Evolutionary conservation across 192 early-diverging fungal genomes (phyloP).

Genomic region (Coemansia asiatica): DNA sequence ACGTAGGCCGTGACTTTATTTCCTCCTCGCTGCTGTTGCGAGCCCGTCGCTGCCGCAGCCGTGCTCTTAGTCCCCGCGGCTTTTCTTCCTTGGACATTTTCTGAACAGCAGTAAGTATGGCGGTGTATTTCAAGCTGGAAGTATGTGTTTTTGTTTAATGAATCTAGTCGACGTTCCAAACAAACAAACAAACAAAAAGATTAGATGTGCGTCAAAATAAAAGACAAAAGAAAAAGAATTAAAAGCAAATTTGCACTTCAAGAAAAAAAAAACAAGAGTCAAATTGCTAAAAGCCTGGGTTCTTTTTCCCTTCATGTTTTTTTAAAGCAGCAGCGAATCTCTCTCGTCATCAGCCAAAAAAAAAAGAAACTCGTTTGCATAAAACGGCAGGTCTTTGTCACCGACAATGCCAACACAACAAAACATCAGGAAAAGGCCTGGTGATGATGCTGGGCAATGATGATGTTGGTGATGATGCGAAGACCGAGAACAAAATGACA

Average conservation of each 20-base stretch:
- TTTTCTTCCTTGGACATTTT: slow-evolving; percentile 42
- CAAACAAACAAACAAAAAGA: too few relatives aligned
- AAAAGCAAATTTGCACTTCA: slow-evolving; percentile 1
- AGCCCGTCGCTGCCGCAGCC: slow-evolving; percentile 43
- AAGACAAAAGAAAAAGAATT: slow-evolving; percentile 1
- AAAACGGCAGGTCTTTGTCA: too few relatives aligned
- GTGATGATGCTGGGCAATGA: too few relatives aligned
- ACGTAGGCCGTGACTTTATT: slow-evolving; percentile 36
- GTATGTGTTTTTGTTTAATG: background rate
- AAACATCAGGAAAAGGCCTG: background rate
- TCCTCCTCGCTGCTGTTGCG: slow-evolving; percentile 51
- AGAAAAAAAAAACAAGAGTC: slow-evolving; percentile 9
- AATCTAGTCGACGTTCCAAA: too few relatives aligned
- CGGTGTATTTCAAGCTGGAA: background rate
- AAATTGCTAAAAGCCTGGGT: too few relatives aligned
- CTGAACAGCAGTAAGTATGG: background rate
- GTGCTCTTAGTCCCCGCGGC: slow-evolving; percentile 45
- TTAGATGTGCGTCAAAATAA: slow-evolving; percentile 3
- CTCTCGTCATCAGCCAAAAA: background rate
- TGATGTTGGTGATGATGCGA: too few relatives aligned
- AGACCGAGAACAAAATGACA: too few relatives aligned
- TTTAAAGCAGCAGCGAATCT: background rate
- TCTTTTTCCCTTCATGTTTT: too few relatives aligned
- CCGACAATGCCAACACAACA: slow-evolving; percentile 6
- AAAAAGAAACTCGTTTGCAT: too few relatives aligned